Percentiles rank a stretch among this genome's conserved stretches.
phyloP scores from a whole-genome alignment of 75 land plant genomes.

The Cunninghamia lanceolata region DNA sequence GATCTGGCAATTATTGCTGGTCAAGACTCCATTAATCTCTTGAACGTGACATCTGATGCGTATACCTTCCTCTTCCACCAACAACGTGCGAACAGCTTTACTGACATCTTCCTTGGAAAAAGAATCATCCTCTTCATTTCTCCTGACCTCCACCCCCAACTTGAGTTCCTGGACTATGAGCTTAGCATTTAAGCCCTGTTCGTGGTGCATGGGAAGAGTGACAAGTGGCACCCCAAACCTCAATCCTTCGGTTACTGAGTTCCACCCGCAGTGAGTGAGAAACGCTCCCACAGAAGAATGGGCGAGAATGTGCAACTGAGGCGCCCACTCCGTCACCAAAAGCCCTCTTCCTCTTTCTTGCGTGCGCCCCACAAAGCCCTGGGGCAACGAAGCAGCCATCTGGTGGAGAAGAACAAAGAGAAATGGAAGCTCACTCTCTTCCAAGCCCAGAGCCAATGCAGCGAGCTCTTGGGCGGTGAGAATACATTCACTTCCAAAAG shows the following conservation, averaged over 20 bases:
- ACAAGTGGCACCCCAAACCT: conserved; percentile 17
- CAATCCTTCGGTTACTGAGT: conserved; percentile 17
- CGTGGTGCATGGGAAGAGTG: conserved; percentile 15
- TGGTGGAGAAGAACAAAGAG: conserved; percentile 22
- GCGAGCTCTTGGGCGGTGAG: conserved; percentile 13
- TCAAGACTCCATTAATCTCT: neutral
- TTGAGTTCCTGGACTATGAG: conserved; percentile 2
- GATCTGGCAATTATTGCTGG: too few relatives aligned
- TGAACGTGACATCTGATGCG: neutral
- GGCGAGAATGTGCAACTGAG: conserved; percentile 12
- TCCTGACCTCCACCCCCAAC: neutral
- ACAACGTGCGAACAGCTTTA: neutral
- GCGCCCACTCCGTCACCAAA: conserved; percentile 20
- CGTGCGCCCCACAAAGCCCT: neutral
- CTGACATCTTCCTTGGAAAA: neutral
- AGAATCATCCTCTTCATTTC: neutral
- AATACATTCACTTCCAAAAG: conserved; percentile 31
- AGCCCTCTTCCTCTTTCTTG: conserved; percentile 9
- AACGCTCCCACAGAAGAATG: conserved; percentile 21
- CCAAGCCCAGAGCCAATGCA: conserved; percentile 25
- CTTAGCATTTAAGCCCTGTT: conserved; percentile 22
- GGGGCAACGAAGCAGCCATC: neutral
- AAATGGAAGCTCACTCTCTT: conserved; percentile 19
- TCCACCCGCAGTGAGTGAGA: conserved; percentile 27
- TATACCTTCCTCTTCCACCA: neutral